Conservation (phyloP, 768 basidiomycete species). For the Boletus reticuloceps region DNA sequence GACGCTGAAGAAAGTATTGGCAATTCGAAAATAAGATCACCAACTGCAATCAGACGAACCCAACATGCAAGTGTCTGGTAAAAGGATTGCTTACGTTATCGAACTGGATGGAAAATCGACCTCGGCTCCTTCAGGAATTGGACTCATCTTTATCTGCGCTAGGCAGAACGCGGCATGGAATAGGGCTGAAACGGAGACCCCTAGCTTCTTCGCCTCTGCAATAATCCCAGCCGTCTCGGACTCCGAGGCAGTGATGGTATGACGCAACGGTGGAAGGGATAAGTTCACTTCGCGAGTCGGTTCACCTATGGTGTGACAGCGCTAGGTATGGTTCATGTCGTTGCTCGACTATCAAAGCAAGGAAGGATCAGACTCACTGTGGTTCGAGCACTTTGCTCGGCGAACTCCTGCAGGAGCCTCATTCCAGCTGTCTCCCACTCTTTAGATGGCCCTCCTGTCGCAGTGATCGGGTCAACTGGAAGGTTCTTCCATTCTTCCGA, state of each 20-base stretch:
- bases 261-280: constrained; percentile 6
- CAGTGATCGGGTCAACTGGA: constrained; percentile 24
- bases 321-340: background rate
- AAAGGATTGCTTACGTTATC: constrained; percentile 10
- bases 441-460: constrained; percentile 19
- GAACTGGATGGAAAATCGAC: constrained; percentile 8
- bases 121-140: constrained; percentile 8
- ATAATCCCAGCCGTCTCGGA: constrained; percentile 11
- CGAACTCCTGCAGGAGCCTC: constrained; percentile 13
- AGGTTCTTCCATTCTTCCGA: constrained; percentile 26
- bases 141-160: constrained; percentile 22
- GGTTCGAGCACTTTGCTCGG: background rate
- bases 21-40: background rate
- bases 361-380: constrained; percentile 4
- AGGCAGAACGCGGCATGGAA: constrained; percentile 23
- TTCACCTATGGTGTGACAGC: constrained; percentile 4
- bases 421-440: constrained; percentile 17
- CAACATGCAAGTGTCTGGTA: background rate
- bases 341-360: background rate
- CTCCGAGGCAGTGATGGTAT: background rate
- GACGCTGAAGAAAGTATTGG: background rate
- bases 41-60: background rate
- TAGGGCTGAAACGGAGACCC: constrained; percentile 14
- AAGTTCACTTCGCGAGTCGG: constrained; percentile 5
- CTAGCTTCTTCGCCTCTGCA: constrained; percentile 6